Evolutionary conservation across 2,329 filamentous ascomycete species (phyloP), one percentile per base, ranked within the genome.

Genomic region (Tolypocladium tropicale): DNA sequence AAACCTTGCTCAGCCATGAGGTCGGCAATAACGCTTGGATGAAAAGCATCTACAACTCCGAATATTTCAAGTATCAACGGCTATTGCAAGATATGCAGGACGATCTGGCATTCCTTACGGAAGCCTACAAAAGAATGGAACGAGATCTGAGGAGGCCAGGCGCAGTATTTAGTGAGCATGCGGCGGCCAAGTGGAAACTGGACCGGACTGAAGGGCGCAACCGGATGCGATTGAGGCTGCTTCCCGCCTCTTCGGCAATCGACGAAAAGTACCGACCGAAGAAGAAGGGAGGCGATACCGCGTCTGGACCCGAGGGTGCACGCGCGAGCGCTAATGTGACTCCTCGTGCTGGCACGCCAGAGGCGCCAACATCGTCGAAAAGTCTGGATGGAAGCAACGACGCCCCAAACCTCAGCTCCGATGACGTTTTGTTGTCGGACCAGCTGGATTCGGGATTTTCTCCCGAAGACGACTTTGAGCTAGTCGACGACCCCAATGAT

Each of bases 151-250:
- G 81, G 60, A 83, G 91, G 23, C 89, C 91, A 2, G 90, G 90
- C 30, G 92, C 89, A 1, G 79, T 97, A 1, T 88, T 96, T 58
- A 84, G 87, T 53, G 82, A 86, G 39, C 75, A 80, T 0, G 75
- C 78, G 3, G 70, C 80, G 1, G 76, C 78, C 0, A 95, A 88
- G 68, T 99, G 93, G 93, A 91, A 93, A 64, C 81, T 99, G 16
- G 94, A 99, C 67, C 86, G 95, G 64, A 97, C 94, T 0, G 94
- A 99, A 74, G 93, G 94, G 12, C 86, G 92, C 12, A 96, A 96
- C 68, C 86, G 95, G 21, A 97, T 97, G 90, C 85, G 95, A 18
- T 78, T 96, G 64, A 84, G 94, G 32, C 82, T 96, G 53, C 78
- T 96, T 1, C 89, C 92, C 1, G 92, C 96, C 67, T 82, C 83